A percentile compares a stretch with the other conserved stretches of the same genome.
Conservation (phyloP, 371 early-diverging fungal genomes). For the Encephalitozoon hellem region DNA sequence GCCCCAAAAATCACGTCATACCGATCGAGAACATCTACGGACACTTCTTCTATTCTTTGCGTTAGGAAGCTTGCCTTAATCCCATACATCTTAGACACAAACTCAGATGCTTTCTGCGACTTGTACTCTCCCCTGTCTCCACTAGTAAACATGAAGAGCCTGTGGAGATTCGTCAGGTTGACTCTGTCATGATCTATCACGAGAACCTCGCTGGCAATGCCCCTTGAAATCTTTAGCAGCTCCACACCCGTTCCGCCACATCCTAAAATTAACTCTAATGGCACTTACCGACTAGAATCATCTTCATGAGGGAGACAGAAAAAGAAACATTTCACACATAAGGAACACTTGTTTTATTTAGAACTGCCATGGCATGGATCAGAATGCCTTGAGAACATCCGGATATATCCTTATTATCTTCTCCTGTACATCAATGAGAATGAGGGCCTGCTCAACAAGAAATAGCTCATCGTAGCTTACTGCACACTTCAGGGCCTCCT, state of each 20-base stretch:
- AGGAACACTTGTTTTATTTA: background rate
- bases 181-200: conserved; percentile 72
- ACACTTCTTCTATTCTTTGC: background rate
- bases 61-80: background rate
- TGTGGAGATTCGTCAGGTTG: conserved; percentile 68
- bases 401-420: conserved; percentile 3
- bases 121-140: conserved; percentile 44
- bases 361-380: background rate
- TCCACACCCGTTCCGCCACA: conserved; percentile 53
- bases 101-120: conserved; percentile 10
- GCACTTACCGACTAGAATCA: conserved; percentile 48
- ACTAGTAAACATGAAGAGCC: conserved; percentile 68
- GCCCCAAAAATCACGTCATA: conserved; percentile 44
- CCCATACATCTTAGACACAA: conserved; percentile 1
- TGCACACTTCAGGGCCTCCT: conserved; percentile 3
- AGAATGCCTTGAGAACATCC: background rate
- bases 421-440: conserved; percentile 21
- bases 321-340: background rate
- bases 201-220: conserved; percentile 60
- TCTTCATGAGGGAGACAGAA: background rate
- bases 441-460: conserved; percentile 4
- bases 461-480: conserved; percentile 7
- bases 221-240: conserved; percentile 37
- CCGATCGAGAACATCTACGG: background rate
- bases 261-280: conserved; percentile 27